Evolutionary conservation across 139 green algal genomes (phyloP).

Genomic region (Chlorella sorokiniana): DNA sequence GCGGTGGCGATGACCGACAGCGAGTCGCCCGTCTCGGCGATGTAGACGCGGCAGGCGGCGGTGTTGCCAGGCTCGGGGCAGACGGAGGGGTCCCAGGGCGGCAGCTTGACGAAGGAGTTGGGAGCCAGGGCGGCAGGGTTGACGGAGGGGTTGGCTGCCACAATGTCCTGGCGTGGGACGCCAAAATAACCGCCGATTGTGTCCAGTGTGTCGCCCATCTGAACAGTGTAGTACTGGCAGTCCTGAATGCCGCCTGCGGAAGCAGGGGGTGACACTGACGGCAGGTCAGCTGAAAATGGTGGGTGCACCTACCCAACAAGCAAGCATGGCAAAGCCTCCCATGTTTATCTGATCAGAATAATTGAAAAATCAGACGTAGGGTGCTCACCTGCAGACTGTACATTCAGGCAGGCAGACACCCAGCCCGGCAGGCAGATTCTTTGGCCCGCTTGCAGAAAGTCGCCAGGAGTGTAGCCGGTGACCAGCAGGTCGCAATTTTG

Average conservation of each 20-base stretch:
- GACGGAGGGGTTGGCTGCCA: conserved; percentile 11
- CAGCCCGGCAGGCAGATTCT: conserved; percentile 28
- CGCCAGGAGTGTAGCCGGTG: neutral
- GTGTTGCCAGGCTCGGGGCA: conserved; percentile 20
- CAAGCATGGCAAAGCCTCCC: neutral
- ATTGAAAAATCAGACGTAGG: too few relatives aligned
- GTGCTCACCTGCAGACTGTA: neutral
- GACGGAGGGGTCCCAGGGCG: conserved; percentile 15
- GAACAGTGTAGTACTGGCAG: conserved; percentile 42
- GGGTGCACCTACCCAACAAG: neutral
- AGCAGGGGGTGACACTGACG: neutral
- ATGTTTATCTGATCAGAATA: neutral
- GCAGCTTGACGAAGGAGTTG: conserved; percentile 34
- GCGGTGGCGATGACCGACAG: conserved; percentile 33
- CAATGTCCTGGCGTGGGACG: conserved; percentile 19
- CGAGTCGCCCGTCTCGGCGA: conserved; percentile 26
- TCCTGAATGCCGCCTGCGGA: conserved; percentile 10
- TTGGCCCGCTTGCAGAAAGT: conserved; percentile 5
- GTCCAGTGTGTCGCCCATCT: conserved; percentile 38
- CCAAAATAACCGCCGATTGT: conserved; percentile 27
- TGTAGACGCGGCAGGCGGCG: conserved; percentile 33
- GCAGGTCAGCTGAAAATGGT: neutral
- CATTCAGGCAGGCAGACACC: neutral
- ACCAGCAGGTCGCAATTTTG: neutral
- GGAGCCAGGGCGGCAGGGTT: neutral